Base-by-base conservation (phyloP, 176 grass and related monocot genomes). In the Rhynchospora tenuis region DNA sequence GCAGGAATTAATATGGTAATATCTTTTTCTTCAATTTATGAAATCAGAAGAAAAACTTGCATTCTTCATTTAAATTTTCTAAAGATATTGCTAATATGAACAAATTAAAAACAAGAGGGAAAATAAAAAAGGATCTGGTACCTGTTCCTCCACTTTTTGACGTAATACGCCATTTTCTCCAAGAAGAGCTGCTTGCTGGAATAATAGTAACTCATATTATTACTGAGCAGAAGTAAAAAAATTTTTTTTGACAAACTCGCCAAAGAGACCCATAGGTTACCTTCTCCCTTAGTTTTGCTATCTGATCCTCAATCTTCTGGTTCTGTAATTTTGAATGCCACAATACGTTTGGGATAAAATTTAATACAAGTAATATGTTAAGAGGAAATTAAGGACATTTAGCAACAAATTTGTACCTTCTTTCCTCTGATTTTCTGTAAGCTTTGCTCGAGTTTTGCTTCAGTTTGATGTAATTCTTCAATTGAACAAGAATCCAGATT, bases 381-480 rank as follows among this genome's bases (percentile, higher is more conserved):
- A 14, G 51, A 48, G 7, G 20, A 62, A 78, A 14, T 13, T n/a
- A n/a, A n/a, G 73, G 23, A 51, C 29, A 54, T 83, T 67, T 52
- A 12, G 13, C 15, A 76, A 20, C 28, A 19, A 78, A 73, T 14
- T 33, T 33, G 31, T 3, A 33, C 31, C 31, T 33, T 33, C 31
- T 33, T 33, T 33, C 31, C 31, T 33, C 31, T 33, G 31, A 33
- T 33, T 48, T 58, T 83, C 7, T 26, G 56, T 62, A 87, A 27
- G 66, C 79, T 76, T 64, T 87, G 78, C 44, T 87, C 80, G 19
- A 87, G 50, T 64, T 74, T 76, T 16, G 6, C 67, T 38, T 87
- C 86, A 9, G 67, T 48, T 87, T 87, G 64, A 61, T 83, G 24
- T 67, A 87, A 55, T 83, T 87, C 86, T 23, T 87, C 79, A 9